A percentile compares a stretch with the other conserved stretches of the same genome.
These are phyloP conservation scores for Sonneratia caseolaris DNA, from an alignment of 345 rosid genomes.

Conservation along the genomic window DNA sequence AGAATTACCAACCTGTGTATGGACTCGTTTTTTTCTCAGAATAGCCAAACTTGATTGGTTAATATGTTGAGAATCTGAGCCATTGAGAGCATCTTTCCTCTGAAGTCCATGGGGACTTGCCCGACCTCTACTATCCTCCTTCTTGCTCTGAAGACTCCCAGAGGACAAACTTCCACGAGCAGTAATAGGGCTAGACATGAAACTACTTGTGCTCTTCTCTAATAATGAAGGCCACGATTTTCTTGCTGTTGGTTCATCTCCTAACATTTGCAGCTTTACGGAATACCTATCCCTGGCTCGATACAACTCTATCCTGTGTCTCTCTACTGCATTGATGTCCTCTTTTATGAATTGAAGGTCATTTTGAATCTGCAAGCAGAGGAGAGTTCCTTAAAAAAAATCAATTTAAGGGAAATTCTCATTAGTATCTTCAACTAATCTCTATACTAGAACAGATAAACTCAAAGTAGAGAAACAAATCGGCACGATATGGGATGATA, in stretches of 20 bases:
- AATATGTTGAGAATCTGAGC: slow-evolving; percentile 59
- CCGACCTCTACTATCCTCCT: slow-evolving; percentile 57
- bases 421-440: neutral
- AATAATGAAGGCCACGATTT: slow-evolving; percentile 49
- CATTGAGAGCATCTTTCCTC: slow-evolving; percentile 57
- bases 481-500: neutral
- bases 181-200: slow-evolving; percentile 41
- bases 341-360: slow-evolving; percentile 87
- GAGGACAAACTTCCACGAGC: slow-evolving; percentile 49
- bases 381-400: neutral
- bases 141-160: slow-evolving; percentile 49
- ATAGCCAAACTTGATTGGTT: slow-evolving; percentile 64
- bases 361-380: slow-evolving; percentile 47
- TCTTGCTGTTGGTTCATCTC: slow-evolving; percentile 59
- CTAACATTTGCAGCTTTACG: slow-evolving; percentile 73
- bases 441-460: neutral
- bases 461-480: neutral
- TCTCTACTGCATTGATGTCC: slow-evolving; percentile 82
- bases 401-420: neutral
- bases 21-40: slow-evolving; percentile 81
- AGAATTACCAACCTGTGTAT: slow-evolving; percentile 60
- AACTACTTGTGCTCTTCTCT: slow-evolving; percentile 45
- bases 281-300: slow-evolving; percentile 73
- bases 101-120: slow-evolving; percentile 58
- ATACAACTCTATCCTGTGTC: slow-evolving; percentile 75